Base-by-base conservation (phyloP, 257 asterid genomes). In the Avicennia marina region DNA sequence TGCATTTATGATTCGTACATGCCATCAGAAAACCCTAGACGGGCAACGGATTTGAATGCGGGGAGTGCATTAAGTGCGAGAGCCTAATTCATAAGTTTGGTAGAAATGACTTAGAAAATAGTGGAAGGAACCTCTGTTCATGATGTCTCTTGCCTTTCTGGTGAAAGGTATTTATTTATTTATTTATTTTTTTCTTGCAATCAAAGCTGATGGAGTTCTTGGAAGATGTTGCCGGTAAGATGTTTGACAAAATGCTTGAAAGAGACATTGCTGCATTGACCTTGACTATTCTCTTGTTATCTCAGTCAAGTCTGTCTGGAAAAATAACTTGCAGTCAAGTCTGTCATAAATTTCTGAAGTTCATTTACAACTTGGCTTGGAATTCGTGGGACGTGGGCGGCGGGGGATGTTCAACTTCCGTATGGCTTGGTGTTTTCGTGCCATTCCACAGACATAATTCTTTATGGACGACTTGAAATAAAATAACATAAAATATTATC, bases 181-280 rank as follows among this genome's bases (percentile, higher is more conserved):
- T n/a, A n/a, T n/a, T n/a, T n/a, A n/a, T n/a, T n/a, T n/a, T n/a
- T n/a, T n/a, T n/a, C n/a, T n/a, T n/a, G n/a, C n/a, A n/a, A n/a
- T n/a, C n/a, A 29, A 29, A 29, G 44, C 17, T 34, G 45, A 22
- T 26, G 55, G 13, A 53, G 59, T 32, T 53, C 4, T 17, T 4
- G 17, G 44, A 53, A 33, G 22, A 7, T 17, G 11, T 33, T 6
- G 16, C 4, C 17, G 0, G 47, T 11, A 46, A 21, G 26, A 13
- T 33, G 47, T 60, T 59, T 44, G 56, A 41, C 18, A 1, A 5
- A 60, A 60, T 45, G 56, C 56, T 36, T 31, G 36, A 42, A 57
- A 24, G 52, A 57, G 40, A 57, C 10, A 24, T 3, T 31, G 44
- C 47, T 60, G 46, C 47, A 21, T 60, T n/a, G 59, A 19, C 59